A percentile compares a stretch with the other conserved stretches of the same genome.
These are phyloP conservation scores for Penicillium sp. DNA, from an alignment of 2,329 filamentous ascomycete genomes.

Conservation along the genomic window DNA sequence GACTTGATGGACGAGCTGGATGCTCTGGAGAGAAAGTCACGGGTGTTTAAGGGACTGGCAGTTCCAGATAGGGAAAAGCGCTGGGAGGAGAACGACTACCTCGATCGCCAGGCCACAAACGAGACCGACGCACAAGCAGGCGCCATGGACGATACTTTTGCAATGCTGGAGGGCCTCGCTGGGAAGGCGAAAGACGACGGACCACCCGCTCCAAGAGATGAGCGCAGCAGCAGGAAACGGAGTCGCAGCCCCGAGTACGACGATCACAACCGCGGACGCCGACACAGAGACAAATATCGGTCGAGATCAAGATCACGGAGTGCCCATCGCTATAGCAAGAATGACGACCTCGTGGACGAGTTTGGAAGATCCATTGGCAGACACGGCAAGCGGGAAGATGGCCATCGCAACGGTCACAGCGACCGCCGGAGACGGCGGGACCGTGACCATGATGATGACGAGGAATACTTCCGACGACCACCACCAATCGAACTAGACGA, in stretches of 20 bases:
- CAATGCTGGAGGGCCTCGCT: constrained; percentile 82
- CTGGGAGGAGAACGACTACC: constrained; percentile 52
- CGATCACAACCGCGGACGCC: constrained; percentile 49
- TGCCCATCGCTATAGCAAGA: constrained; percentile 36
- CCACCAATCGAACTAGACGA: constrained; percentile 78
- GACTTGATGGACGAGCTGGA: constrained; percentile 44
- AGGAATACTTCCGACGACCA: constrained; percentile 63
- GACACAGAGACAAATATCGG: constrained; percentile 42
- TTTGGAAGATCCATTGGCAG: constrained; percentile 53
- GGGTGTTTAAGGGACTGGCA: constrained; percentile 85
- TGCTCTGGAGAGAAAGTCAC: constrained; percentile 67
- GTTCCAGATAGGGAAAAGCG: constrained; percentile 72
- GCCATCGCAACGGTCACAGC: constrained; percentile 45
- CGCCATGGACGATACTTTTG: constrained; percentile 88
- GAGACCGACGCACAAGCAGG: constrained; percentile 52
- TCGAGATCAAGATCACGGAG: constrained; percentile 56
- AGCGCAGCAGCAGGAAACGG: constrained; percentile 49
- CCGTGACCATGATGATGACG: constrained; percentile 38
- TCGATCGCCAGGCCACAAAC: constrained; percentile 31
- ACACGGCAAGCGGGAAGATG: constrained; percentile 33
- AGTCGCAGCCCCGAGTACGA: constrained; percentile 53
- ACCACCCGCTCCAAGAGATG: constrained; percentile 34
- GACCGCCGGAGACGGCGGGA: constrained; percentile 41
- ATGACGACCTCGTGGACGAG: constrained; percentile 58
- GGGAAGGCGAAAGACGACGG: constrained; percentile 55